Percentiles rank a stretch among this genome's conserved stretches.
phyloP scores from a whole-genome alignment of 73 alveolate species.

The Tetrahymena thermophila region DNA sequence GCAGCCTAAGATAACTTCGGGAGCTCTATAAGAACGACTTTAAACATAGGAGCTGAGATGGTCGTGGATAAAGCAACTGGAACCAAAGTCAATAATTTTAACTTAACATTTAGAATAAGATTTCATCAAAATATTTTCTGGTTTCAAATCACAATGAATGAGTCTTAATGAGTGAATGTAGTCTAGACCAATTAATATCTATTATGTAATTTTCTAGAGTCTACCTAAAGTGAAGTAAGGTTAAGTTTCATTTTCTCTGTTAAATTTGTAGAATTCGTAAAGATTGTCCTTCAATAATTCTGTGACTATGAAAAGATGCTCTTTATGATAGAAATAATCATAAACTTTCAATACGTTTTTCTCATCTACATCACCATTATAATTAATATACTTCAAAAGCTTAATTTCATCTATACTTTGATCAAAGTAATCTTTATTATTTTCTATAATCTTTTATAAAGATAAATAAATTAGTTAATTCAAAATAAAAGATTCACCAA shows the following conservation, averaged over 20 bases:
- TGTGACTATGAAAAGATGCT: slow-evolving; percentile 94
- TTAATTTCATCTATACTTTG: slow-evolving; percentile 97
- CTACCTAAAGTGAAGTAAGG: slow-evolving; percentile 79
- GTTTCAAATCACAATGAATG: slow-evolving; percentile 39
- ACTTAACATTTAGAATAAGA: slow-evolving; percentile 46
- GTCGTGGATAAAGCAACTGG: slow-evolving; percentile 55
- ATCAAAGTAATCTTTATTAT: slow-evolving; percentile 98
- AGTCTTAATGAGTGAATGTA: slow-evolving; percentile 54
- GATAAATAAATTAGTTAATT: too few relatives aligned
- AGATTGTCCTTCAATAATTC: slow-evolving; percentile 97
- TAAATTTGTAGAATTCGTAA: slow-evolving; percentile 96
- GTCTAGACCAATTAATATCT: slow-evolving; percentile 56
- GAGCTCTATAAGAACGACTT: slow-evolving; percentile 70
- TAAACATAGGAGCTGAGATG: slow-evolving; percentile 50
- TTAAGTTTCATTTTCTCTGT: slow-evolving; percentile 88
- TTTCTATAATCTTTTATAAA: slow-evolving; percentile 74
- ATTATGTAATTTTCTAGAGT: slow-evolving; percentile 56
- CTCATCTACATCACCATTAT: slow-evolving; percentile 94
- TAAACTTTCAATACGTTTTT: slow-evolving; percentile 51
- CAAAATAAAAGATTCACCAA: too few relatives aligned
- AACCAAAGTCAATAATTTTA: slow-evolving; percentile 68
- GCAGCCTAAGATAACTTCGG: slow-evolving; percentile 72
- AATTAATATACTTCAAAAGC: slow-evolving; percentile 88
- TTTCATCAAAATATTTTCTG: slow-evolving; percentile 45
- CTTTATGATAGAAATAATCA: slow-evolving; percentile 77